A percentile compares a stretch with the other conserved stretches of the same genome.
These are phyloP conservation scores for Tieghemostelium lacteum DNA, from an alignment of 78 protist species.

Conservation along the genomic window DNA sequence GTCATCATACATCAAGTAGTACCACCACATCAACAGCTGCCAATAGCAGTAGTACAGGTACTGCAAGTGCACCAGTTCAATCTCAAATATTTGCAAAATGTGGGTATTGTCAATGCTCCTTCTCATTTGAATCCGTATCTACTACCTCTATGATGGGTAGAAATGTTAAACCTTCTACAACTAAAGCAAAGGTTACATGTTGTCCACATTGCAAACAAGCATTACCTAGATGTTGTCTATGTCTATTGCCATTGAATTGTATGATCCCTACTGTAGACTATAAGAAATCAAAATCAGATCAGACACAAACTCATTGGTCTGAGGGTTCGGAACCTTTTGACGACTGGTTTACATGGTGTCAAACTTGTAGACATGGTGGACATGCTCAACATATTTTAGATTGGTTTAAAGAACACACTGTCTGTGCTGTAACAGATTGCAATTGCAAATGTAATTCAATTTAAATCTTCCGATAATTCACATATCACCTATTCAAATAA, in stretches of 20 bases:
- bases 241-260: conserved; percentile 68
- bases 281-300: neutral
- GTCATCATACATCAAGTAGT: no score
- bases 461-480: no score
- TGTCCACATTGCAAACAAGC: conserved; percentile 77
- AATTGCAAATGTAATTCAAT: conserved; percentile 77
- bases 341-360: conserved; percentile 94
- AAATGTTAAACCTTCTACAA: neutral
- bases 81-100: conserved; percentile 78
- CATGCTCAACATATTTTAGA: conserved; percentile 87
- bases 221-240: conserved; percentile 83
- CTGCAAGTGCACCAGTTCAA: neutral
- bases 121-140: conserved; percentile 48
- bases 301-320: conserved; percentile 24
- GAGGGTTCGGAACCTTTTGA: conserved; percentile 66
- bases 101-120: conserved; percentile 68
- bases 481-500: no score
- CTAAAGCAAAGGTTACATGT: conserved; percentile 34
- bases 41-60: neutral
- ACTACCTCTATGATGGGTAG: conserved; percentile 47
- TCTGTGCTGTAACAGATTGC: conserved; percentile 92
- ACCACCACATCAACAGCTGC: no score
- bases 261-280: conserved; percentile 57
- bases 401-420: conserved; percentile 89
- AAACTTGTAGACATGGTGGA: conserved; percentile 93